Evolutionary conservation across 306 rosid species (phyloP), one percentile per base, ranked within the genome.

Genomic region (Fragaria nilgerrensis): DNA sequence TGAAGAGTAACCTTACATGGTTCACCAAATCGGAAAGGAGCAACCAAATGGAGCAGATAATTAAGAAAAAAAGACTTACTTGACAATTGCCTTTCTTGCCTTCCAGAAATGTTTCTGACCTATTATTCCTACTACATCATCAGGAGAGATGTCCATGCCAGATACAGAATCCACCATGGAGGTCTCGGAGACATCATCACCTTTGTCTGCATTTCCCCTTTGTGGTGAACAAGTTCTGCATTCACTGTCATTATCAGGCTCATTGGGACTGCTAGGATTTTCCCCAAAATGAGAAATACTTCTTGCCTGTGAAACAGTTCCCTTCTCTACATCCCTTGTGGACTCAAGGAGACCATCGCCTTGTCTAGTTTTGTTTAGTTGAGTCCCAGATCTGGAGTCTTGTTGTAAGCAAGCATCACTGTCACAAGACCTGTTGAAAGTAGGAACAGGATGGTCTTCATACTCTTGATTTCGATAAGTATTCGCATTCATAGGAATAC

Each of bases 51-150:
- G 36, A 50, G 32, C 72, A 55, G 19, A 56, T 44, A 55, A 59
- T 19, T 32, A 81, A 70, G n/a, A 74, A 61, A 6, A 79, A 19
- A 19, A 70, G 62, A 83, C 98, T 87, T 93, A 96, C 99, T 85
- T 87, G 86, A 80, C 85, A 74, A 96, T 96, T 63, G 85, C 98
- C 82, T 82, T 92, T 86, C 99, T 91, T 12, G 99, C 99, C 87
- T 90, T 96, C 99, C 96, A 93, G 84, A 96, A 96, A 83, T 86
- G 97, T 78, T 91, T 89, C 83, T 87, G 98, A 76, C 99, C 99
- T 78, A 96, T 88, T 68, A 93, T 70, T 77, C 84, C 96, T 10
- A 88, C 98, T 68, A 91, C 90, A 77, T 93, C 94, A 91, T 96
- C 99, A 3, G 99, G 98, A 84, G 91, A 86, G 66, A 96, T 15